These are phyloP conservation scores for Pseudocercospora fuligena DNA, from an alignment of 2,329 filamentous ascomycete species.

Conservation along the genomic window DNA sequence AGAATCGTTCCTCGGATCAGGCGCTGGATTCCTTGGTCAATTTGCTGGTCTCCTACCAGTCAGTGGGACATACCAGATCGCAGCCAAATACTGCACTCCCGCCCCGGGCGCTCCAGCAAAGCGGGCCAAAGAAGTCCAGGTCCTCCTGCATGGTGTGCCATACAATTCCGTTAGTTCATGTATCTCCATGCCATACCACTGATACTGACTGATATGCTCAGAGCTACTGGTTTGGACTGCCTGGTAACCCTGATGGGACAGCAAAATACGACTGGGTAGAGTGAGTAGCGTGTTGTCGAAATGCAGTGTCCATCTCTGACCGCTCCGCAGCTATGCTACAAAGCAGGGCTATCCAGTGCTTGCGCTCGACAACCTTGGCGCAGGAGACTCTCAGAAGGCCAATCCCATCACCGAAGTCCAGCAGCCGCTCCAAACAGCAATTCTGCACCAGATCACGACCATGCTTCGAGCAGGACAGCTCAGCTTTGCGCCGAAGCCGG, in stretches of 20 bases:
- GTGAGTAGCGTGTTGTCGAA: not conserved
- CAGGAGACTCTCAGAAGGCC: conserved; percentile 24
- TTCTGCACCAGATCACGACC: conserved; percentile 23
- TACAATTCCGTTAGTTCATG: conserved; percentile 22
- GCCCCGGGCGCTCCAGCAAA: conserved; percentile 13
- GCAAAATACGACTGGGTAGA: conserved; percentile 27
- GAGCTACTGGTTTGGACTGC: conserved; percentile 30
- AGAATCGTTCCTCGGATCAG: conserved; percentile 23
- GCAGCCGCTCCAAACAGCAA: conserved; percentile 26
- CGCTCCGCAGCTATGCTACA: conserved; percentile 14
- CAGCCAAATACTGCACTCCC: conserved; percentile 24
- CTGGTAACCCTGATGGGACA: conserved; percentile 23
- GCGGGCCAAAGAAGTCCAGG: conserved; percentile 23
- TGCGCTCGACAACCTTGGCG: conserved; percentile 29
- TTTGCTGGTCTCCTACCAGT: conserved; percentile 19
- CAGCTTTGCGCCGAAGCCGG: conserved; percentile 16
- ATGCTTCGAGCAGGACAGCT: conserved; percentile 22
- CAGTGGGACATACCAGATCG: conserved; percentile 24
- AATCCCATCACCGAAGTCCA: conserved; percentile 27
- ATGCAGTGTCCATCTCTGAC: not conserved
- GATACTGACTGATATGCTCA: conserved; percentile 1
- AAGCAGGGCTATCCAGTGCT: conserved; percentile 28
- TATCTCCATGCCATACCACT: not conserved
- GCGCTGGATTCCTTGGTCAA: conserved; percentile 26
- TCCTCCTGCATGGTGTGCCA: conserved; percentile 26